Conservation (phyloP, 2,329 filamentous ascomycete species). For the Acrocalymma vagum region DNA sequence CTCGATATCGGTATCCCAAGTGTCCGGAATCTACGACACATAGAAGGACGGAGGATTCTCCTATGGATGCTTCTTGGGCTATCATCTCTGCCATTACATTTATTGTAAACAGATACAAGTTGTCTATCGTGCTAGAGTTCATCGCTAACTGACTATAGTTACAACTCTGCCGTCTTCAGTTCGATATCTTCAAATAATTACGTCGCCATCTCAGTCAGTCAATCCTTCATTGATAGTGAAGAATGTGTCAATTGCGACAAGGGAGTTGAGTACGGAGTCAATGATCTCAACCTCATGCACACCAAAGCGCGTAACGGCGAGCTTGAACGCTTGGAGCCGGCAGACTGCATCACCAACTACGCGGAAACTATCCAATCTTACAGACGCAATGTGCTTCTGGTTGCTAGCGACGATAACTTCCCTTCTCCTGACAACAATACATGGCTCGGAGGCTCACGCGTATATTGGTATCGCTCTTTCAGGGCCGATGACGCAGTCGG, state of each 20-base stretch:
- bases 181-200: conserved; percentile 25
- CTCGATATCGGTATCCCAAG: conserved; percentile 38
- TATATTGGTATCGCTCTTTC: conserved; percentile 11
- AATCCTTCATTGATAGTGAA: conserved; percentile 12
- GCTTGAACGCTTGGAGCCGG: conserved; percentile 7
- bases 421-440: conserved; percentile 3
- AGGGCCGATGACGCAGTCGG: not conserved
- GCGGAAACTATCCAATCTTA: conserved; percentile 16
- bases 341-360: conserved; percentile 26
- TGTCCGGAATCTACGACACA: conserved; percentile 42
- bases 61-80: conserved; percentile 8
- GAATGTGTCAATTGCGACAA: conserved; percentile 12
- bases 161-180: conserved; percentile 34
- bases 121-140: conserved; percentile 32
- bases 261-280: too few species aligned
- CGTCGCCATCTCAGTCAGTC: conserved; percentile 16
- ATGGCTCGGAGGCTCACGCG: conserved; percentile 6
- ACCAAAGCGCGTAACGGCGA: conserved; percentile 1
- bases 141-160: conserved; percentile 34
- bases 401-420: conserved; percentile 12
- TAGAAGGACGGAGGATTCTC: conserved; percentile 1
- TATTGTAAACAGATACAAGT: conserved; percentile 10
- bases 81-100: conserved; percentile 6
- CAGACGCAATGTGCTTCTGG: conserved; percentile 20
- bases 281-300: too few species aligned